These are phyloP conservation scores for Aspergillus viridinutans DNA, from an alignment of 2,329 filamentous ascomycete genomes.

Conservation along the genomic window DNA sequence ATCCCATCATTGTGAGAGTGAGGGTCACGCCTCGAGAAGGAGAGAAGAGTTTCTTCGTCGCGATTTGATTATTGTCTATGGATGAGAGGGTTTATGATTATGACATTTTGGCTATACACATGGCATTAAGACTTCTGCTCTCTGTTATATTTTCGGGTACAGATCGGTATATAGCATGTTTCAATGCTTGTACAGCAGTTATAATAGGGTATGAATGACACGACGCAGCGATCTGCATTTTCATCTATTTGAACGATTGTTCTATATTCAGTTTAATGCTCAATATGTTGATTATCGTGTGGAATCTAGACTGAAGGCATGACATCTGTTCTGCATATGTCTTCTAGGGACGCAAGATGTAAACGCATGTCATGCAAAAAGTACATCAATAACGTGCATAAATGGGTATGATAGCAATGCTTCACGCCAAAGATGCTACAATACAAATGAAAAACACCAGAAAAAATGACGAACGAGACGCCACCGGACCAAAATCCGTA, in stretches of 20 bases:
- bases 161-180: neutral
- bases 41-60: conserved; percentile 48
- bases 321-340: neutral
- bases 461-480: conserved; percentile 1
- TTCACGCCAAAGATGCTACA: conserved; percentile 2
- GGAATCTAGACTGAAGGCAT: neutral
- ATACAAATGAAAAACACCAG: neutral
- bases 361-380: neutral
- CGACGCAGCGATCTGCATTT: neutral
- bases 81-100: neutral
- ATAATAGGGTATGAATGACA: neutral
- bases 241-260: neutral
- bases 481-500: neutral
- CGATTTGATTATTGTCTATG: conserved; percentile 25
- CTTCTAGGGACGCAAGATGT: neutral
- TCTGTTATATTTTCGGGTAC: neutral
- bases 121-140: conserved; percentile 8
- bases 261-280: neutral
- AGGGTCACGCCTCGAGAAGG: conserved; percentile 50
- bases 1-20: conserved; percentile 47
- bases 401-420: neutral
- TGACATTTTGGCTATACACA: conserved; percentile 2
- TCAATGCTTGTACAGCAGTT: neutral
- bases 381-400: neutral
- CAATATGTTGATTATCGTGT: neutral